Evolutionary conservation across 805 yeast genomes (phyloP).

Genomic region (Starmerella potacharoeniae): DNA sequence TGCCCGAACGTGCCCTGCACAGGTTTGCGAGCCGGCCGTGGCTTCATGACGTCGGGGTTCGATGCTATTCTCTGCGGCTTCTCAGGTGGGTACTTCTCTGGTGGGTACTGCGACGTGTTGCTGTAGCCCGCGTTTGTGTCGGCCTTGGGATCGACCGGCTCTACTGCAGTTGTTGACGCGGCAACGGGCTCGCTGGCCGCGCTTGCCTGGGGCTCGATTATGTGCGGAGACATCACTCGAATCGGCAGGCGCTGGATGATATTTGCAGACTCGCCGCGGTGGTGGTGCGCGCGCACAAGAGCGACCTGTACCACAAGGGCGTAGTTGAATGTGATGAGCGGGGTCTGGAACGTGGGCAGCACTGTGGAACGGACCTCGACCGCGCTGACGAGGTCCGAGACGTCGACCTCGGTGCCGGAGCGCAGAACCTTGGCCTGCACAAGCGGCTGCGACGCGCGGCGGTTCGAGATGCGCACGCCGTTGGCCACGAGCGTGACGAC

Average conservation of each 20-base stretch:
- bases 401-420: constrained; percentile 5
- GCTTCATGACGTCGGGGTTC: neutral
- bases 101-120: no score
- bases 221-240: constrained; percentile 1
- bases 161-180: no score
- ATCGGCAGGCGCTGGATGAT: constrained; percentile 3
- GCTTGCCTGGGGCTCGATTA: neutral
- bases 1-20: neutral
- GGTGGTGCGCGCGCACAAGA: neutral
- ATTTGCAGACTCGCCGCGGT: neutral
- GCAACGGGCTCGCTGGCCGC: neutral
- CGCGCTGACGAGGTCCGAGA: neutral
- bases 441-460: constrained; percentile 3
- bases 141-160: no score
- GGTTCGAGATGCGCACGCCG: neutral
- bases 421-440: constrained; percentile 3
- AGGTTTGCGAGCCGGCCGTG: neutral
- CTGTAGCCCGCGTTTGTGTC: no score
- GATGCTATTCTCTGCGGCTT: neutral
- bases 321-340: constrained; percentile 2
- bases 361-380: neutral
- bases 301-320: neutral
- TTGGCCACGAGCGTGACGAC: constrained; percentile 1
- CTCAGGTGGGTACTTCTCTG: neutral
- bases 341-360: constrained; percentile 8